Conservation (phyloP, 148 eudicot genomes). For the Spergularia bocconei region DNA sequence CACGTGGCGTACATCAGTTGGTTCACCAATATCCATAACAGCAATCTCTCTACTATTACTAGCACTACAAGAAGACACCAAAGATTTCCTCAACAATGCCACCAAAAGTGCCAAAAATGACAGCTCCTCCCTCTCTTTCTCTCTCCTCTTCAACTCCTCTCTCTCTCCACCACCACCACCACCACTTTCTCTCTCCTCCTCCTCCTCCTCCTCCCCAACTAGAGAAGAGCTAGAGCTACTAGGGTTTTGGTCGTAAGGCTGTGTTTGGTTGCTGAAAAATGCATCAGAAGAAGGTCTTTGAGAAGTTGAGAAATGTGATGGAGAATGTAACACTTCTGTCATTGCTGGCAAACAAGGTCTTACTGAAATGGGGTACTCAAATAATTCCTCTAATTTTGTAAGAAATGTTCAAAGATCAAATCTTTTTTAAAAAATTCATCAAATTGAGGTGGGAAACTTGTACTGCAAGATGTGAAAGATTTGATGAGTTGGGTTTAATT, state of each 20-base stretch:
- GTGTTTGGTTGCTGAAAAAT: conserved; percentile 37
- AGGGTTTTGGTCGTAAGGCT: conserved; percentile 36
- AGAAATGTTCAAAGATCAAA: conserved; percentile 28
- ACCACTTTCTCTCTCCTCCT: neutral
- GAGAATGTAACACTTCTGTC: conserved; percentile 88
- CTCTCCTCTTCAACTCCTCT: conserved; percentile 46
- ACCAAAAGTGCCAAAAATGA: conserved; percentile 70
- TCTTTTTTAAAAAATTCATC: conserved; percentile 9
- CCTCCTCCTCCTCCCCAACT: neutral
- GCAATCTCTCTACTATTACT: conserved; percentile 33
- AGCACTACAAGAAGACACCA: conserved; percentile 60
- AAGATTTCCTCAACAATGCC: conserved; percentile 66
- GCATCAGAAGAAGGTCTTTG: conserved; percentile 37
- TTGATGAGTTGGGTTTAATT: conserved; percentile 25
- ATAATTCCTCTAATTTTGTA: neutral
- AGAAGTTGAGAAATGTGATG: conserved; percentile 54
- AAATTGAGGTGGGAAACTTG: conserved; percentile 12
- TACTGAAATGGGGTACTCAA: neutral
- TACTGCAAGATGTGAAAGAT: conserved; percentile 8
- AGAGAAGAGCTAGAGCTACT: conserved; percentile 12
- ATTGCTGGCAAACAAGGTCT: conserved; percentile 35
- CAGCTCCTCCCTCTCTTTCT: conserved; percentile 61
- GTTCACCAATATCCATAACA: conserved; percentile 93
- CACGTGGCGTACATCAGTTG: conserved; percentile 92
- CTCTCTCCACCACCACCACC: conserved; percentile 26